A percentile compares a stretch with the other conserved stretches of the same genome.
Conservation (phyloP, 805 yeast species). For the Wickerhamomyces silvicola region DNA sequence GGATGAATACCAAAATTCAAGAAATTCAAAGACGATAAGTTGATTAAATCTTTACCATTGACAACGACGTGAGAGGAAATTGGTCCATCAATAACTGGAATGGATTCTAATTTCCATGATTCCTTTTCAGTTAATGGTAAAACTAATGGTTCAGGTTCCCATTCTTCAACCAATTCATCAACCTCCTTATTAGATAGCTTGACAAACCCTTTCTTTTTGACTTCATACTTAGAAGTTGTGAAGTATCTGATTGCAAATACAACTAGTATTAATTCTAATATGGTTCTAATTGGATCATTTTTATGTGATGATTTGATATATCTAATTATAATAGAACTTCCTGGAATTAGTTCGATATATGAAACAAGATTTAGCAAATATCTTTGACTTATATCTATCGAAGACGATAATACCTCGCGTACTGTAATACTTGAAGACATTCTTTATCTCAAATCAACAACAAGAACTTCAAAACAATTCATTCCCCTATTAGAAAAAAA, state of each 20-base stretch:
- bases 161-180: slow-evolving; percentile 78
- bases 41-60: slow-evolving; percentile 38
- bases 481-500: too few species aligned
- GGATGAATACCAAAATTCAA: slow-evolving; percentile 50
- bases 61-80: slow-evolving; percentile 28
- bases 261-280: slow-evolving; percentile 70
- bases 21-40: slow-evolving; percentile 69
- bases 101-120: slow-evolving; percentile 52
- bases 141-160: slow-evolving; percentile 87
- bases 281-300: slow-evolving; percentile 87
- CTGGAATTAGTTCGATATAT: slow-evolving; percentile 34
- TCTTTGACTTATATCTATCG: too few species aligned
- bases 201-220: slow-evolving; percentile 64
- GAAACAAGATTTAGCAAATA: slow-evolving; percentile 2
- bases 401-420: too few species aligned
- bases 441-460: too few species aligned
- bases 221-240: slow-evolving; percentile 66
- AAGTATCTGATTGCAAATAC: slow-evolving; percentile 83
- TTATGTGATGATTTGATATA: slow-evolving; percentile 84
- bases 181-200: slow-evolving; percentile 56
- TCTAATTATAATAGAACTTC: slow-evolving; percentile 52
- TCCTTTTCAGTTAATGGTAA: slow-evolving; percentile 43
- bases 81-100: slow-evolving; percentile 59
- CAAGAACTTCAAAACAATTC: too few species aligned
- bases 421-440: too few species aligned